These are phyloP conservation scores for Apiotrichum montevideense DNA, from an alignment of 1,284 basidiomycete genomes.

Conservation along the genomic window DNA sequence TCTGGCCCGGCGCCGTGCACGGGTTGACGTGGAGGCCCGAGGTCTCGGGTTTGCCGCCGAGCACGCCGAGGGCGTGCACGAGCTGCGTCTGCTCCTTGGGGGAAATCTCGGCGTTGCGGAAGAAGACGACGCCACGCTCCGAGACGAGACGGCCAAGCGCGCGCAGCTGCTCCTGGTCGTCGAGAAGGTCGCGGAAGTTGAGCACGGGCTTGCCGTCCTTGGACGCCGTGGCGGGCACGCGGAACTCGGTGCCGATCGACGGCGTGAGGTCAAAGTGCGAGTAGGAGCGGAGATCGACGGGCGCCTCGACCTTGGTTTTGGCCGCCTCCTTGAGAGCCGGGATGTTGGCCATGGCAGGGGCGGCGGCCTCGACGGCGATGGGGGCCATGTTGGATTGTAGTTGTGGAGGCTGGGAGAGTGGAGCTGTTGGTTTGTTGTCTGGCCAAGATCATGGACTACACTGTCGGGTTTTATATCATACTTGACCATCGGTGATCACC, in stretches of 20 bases:
- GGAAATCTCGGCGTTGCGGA: conserved; percentile 54
- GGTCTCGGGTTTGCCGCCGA: conserved; percentile 55
- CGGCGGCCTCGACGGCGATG: conserved; percentile 8
- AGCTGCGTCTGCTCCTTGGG: conserved; percentile 50
- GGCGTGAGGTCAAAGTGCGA: conserved; percentile 34
- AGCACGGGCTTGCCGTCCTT: conserved; percentile 21
- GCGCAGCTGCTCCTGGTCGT: conserved; percentile 16
- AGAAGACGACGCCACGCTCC: conserved; percentile 64
- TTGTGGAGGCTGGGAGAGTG: too few species aligned
- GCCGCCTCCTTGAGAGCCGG: background rate
- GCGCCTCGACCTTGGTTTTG: background rate
- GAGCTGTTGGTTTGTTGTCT: too few species aligned
- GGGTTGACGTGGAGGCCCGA: conserved; percentile 60
- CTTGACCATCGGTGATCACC: too few species aligned
- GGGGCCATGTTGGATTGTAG: conserved; percentile 10
- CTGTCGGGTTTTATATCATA: too few species aligned
- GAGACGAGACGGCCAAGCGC: conserved; percentile 48
- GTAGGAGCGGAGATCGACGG: conserved; percentile 18
- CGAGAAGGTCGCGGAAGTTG: conserved; percentile 22
- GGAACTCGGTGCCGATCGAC: conserved; percentile 43
- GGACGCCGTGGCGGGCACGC: conserved; percentile 8
- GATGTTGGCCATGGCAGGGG: background rate
- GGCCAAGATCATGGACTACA: too few species aligned
- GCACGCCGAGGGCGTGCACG: conserved; percentile 51
- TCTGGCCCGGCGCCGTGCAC: conserved; percentile 50